phyloP scores from a whole-genome alignment of 495 filamentous ascomycete species.

The Hypoxylon cercidicola region DNA sequence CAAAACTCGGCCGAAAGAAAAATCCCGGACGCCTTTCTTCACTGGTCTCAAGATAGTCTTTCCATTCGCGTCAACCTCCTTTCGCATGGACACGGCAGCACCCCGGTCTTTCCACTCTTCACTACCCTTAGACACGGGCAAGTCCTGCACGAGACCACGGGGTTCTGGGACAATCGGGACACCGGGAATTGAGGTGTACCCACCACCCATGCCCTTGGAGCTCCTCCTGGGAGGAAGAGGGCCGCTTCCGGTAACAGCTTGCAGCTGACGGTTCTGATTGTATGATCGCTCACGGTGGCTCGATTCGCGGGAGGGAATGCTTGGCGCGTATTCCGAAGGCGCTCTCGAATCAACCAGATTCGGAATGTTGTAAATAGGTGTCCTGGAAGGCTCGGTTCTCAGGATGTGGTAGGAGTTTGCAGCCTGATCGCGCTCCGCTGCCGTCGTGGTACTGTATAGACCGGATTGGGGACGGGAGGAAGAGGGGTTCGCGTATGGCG shows the following conservation, averaged over 20 bases:
- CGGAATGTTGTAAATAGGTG: constrained; percentile 66
- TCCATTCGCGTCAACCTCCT: constrained; percentile 85
- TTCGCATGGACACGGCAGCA: constrained; percentile 79
- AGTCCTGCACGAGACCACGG: constrained; percentile 69
- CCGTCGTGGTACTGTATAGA: constrained; percentile 58
- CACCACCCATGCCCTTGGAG: constrained; percentile 68
- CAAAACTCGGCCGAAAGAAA: constrained; percentile 89
- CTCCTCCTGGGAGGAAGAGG: constrained; percentile 72
- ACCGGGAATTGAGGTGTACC: constrained; percentile 56
- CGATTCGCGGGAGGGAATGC: constrained; percentile 72
- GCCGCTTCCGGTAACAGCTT: constrained; percentile 63
- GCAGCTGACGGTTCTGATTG: constrained; percentile 61
- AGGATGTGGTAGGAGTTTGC: constrained; percentile 58
- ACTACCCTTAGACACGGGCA: constrained; percentile 72
- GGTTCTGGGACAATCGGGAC: constrained; percentile 50
- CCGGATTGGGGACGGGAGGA: constrained; percentile 65
- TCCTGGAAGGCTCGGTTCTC: constrained; percentile 73
- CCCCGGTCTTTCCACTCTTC: constrained; percentile 97
- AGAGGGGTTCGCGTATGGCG: constrained; percentile 43
- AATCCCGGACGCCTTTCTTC: constrained; percentile 98
- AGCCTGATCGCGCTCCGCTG: constrained; percentile 49
- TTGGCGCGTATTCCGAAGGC: constrained; percentile 69
- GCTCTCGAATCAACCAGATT: constrained; percentile 69
- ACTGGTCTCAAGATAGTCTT: constrained; percentile 82
- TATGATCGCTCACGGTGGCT: constrained; percentile 77